A percentile compares a stretch with the other conserved stretches of the same genome.
These are phyloP conservation scores for Botryococcus braunii DNA, from an alignment of 163 green algal species.

Conservation along the genomic window DNA sequence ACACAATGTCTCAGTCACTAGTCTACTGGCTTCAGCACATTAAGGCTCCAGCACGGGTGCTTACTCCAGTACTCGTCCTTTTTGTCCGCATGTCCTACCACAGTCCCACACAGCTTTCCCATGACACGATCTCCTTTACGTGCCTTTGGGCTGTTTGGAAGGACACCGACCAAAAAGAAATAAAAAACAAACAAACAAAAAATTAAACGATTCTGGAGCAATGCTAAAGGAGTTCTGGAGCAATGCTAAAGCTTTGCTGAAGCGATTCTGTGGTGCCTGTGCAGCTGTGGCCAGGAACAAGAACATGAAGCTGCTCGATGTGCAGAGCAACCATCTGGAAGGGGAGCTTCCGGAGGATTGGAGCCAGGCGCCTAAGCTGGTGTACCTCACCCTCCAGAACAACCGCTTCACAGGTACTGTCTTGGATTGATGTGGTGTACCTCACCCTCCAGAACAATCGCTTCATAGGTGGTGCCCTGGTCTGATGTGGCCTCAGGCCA, in stretches of 20 bases:
- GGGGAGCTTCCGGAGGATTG: neutral
- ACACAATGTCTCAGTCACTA: no score
- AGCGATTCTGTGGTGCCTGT: neutral
- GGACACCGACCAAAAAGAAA: no score
- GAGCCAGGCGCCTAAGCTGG: neutral
- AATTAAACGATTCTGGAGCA: neutral
- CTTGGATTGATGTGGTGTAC: neutral
- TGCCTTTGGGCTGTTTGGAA: no score
- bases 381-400: neutral
- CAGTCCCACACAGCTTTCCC: no score
- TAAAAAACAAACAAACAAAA: no score
- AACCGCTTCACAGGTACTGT: conserved; percentile 8
- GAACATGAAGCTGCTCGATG: neutral
- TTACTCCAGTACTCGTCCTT: no score
- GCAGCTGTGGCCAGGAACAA: neutral
- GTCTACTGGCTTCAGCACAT: no score
- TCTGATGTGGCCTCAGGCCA: no score
- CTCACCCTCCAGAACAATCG: neutral
- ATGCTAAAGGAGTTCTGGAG: neutral
- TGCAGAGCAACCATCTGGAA: neutral
- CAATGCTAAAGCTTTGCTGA: neutral
- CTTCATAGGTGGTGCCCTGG: conserved; percentile 6
- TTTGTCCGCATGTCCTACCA: no score
- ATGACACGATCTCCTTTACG: no score
- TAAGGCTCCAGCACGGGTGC: no score